Percentiles rank a stretch among this genome's conserved stretches.
These are phyloP conservation scores for Penicillium palitans DNA, from an alignment of 2,329 filamentous ascomycete genomes.

Conservation along the genomic window DNA sequence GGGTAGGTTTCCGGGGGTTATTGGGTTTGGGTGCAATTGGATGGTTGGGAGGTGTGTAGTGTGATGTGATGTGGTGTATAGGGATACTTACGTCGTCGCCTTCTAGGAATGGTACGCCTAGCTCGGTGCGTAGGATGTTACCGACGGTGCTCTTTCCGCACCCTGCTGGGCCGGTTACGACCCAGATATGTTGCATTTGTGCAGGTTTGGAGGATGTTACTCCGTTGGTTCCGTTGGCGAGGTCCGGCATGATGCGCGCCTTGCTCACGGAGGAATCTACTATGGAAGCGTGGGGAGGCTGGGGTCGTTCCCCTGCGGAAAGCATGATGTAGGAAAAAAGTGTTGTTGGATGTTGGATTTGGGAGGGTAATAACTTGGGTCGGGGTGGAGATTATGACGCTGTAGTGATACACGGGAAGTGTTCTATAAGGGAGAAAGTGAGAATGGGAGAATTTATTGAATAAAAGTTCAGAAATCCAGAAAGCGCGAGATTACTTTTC, in stretches of 20 bases:
- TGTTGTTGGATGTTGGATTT: constrained; percentile 7
- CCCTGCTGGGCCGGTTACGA: constrained; percentile 76
- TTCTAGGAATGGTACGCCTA: constrained; percentile 71
- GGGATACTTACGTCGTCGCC: constrained; percentile 67
- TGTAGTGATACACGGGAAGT: constrained; percentile 17
- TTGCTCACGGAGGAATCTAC: constrained; percentile 25
- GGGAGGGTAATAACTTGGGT: constrained; percentile 10
- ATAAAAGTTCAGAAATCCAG: background rate
- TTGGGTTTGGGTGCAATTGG: background rate
- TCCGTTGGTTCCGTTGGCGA: constrained; percentile 15
- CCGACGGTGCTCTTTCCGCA: constrained; percentile 79
- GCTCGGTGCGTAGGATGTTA: constrained; percentile 60
- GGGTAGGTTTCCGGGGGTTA: background rate
- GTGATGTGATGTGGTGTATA: background rate
- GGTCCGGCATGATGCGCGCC: constrained; percentile 21
- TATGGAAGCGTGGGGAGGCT: constrained; percentile 26
- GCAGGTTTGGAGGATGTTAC: constrained; percentile 12
- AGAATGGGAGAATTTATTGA: background rate
- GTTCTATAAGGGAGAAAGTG: background rate
- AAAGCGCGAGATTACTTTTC: constrained; percentile 19
- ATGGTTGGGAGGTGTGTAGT: background rate
- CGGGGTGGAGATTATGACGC: constrained; percentile 23
- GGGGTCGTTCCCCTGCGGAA: constrained; percentile 41
- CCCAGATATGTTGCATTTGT: constrained; percentile 68
- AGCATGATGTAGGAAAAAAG: constrained; percentile 37